Base-by-base conservation (phyloP, 1,139 yeast genomes). In the Pichia sp. region DNA sequence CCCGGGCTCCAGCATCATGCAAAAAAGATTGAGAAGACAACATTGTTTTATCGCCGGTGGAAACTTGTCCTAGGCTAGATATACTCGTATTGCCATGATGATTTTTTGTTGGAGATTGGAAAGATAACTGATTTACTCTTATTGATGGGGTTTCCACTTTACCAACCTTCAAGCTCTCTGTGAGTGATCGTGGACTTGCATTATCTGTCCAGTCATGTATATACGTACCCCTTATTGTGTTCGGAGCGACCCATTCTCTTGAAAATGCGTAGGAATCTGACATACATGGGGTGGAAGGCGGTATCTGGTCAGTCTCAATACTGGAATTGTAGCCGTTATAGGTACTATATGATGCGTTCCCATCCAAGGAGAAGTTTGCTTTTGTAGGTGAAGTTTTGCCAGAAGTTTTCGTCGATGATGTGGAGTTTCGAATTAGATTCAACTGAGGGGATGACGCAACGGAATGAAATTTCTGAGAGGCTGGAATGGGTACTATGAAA, bases 191-290 rank as follows among this genome's bases (percentile, higher is more conserved):
- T 7, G 60, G 60, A 38, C 57, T 55, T n/a, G 46, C 24, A 41
- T 57, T 47, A 31, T 17, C 38, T 10, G 58, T 48, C 60, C 60
- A 57, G 33, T 55, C 57, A 42, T 57, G 58, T 16, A 55, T 31
- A 41, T 51, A 46, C 1, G 51, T 55, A 4, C 60, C 60, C 33
- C 53, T 10, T 7, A 57, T 57, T 0, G 49, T 46, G 14, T 31
- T 45, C 27, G 58, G 57, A 31, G 58, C 50, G 2, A 20, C 36
- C 56, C 59, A 54, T 34, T 52, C 56, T n/a, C 45, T 42, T 3
- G 50, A 42, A 34, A n/a, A 33, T 3, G 43, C 14, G 31, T 5
- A 44, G 5, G 43, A 33, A 7, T 54, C 52, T 1, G 36, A 40
- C 40, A 52, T 42, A 31, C 30, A 17, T 31, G 48, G 48, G 2